Evolutionary conservation across 441 rosid species (phyloP), one percentile per base, ranked within the genome.

Genomic region (Erodium texanum): DNA sequence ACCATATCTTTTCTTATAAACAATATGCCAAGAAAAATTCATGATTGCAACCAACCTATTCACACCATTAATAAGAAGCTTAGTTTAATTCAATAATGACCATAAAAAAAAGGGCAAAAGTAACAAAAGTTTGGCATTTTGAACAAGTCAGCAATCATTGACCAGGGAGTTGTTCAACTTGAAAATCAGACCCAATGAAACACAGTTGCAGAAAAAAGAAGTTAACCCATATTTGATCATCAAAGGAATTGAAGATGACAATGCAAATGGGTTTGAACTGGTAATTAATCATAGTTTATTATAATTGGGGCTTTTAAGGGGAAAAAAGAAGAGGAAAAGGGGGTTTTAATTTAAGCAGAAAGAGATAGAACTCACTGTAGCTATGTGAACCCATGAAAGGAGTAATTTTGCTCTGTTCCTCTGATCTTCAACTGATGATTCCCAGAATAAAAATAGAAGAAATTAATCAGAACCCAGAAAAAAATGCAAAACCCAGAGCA

Each of bases 151-250:
- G 54, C 54, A 48, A 1, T 3, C 18, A 48, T 48, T 48, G 54
- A 48, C 54, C 18, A 12, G n/a, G n/a, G 54, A 48, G 12, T 48
- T 48, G 54, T 48, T 12, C 5, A 48, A 48, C 18, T 48, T 12
- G 54, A 48, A 48, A 48, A 48, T 10, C 54, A 48, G 54, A 48
- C 54, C 54, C 54, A 48, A 48, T 48, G 54, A 48, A 48, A 48
- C 54, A 48, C 16, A 15, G 54, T 48, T 48, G 54, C 54, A 12
- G 18, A 48, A 48, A 48, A 6, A 1, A 12, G 54, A 10, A 10
- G 54, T 48, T 48, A 48, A 48, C 54, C 54, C 54, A 48, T 11
- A 14, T 12, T 32, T 32, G 0, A 32, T 32, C 36, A 32, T 32
- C 36, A 32, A 32, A 32, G 2, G n/a, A 12, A 48, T 12, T 0